Evolutionary conservation across 352 stramenopile genomes (phyloP), one percentile per base, ranked within the genome.

Genomic region (Phytophthora pistaciae): DNA sequence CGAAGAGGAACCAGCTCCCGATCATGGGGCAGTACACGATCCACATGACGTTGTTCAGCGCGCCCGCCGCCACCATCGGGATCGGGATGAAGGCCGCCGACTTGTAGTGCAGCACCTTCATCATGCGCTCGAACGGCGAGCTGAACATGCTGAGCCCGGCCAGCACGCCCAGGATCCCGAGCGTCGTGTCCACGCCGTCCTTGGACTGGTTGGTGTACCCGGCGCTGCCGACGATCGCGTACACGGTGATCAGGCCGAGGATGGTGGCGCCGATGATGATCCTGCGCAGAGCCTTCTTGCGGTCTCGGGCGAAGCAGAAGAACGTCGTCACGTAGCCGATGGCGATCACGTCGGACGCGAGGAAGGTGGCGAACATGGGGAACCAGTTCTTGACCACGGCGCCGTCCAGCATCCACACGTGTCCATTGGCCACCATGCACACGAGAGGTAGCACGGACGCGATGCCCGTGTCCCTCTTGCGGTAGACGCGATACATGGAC

Each of bases 371-470:
- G 38, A 83, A 80, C 59, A 83, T 74, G 8, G 78, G 78, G 73
- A 85, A 83, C 64, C 64, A 79, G 38, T 79, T 77, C 49, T 71
- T 55, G 20, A 66, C 65, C 25, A 81, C 59, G 48, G 64, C 56
- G 18, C 78, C 69, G 63, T 82, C 53, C 40, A 83, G 38, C 73
- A 83, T 82, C 72, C 72, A 83, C 10, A 85, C 58, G 60, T 80
- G 72, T 0, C 54, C 68, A 14, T 80, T 81, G 49, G 66, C 73
- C 16, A 78, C 44, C 60, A 83, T 71, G 18, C 72, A 78, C 3
- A 80, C 65, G 1, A 84, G 77, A 9, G 77, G 75, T n/a, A 78
- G 56, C 11, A 83, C 64, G 11, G 76, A 83, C 9, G 67, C 64
- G 29, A 76, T 36, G 44, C 74, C 78, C 18, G 73, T 82, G 56